Evolutionary conservation across 2,329 filamentous ascomycete species (phyloP).

Genomic region (Colletotrichum paranaense): DNA sequence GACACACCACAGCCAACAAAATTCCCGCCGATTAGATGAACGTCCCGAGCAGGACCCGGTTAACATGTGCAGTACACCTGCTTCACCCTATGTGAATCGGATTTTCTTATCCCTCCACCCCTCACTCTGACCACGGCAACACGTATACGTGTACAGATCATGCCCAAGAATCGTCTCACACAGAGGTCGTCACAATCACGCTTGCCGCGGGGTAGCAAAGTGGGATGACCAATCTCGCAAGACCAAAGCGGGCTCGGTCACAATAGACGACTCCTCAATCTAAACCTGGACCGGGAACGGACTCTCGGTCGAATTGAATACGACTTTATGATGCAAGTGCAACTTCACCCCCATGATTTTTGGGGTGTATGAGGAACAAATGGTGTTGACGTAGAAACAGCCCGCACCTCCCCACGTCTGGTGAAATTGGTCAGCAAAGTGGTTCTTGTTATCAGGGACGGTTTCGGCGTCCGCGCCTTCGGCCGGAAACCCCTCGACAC

Average conservation of each 20-base stretch:
- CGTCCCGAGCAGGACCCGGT: background rate
- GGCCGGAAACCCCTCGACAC: no score
- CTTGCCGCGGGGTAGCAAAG: background rate
- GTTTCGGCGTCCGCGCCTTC: no score
- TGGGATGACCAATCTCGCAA: background rate
- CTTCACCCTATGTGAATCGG: background rate
- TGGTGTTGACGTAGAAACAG: background rate
- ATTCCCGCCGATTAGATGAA: background rate
- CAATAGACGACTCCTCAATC: background rate
- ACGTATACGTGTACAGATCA: background rate
- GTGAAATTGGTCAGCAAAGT: background rate
- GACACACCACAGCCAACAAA: no score
- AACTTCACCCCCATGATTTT: background rate
- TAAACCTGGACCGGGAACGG: background rate
- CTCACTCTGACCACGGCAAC: background rate
- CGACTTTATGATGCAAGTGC: background rate
- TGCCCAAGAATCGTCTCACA: background rate
- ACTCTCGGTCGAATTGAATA: background rate
- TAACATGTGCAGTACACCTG: background rate
- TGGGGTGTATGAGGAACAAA: background rate
- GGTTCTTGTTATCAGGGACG: no score
- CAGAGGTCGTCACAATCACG: no score
- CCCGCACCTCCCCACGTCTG: no score
- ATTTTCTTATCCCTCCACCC: background rate
- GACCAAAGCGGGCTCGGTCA: background rate